Base-by-base conservation (phyloP, 495 filamentous ascomycete species). In the Aspergillus asperescens region DNA sequence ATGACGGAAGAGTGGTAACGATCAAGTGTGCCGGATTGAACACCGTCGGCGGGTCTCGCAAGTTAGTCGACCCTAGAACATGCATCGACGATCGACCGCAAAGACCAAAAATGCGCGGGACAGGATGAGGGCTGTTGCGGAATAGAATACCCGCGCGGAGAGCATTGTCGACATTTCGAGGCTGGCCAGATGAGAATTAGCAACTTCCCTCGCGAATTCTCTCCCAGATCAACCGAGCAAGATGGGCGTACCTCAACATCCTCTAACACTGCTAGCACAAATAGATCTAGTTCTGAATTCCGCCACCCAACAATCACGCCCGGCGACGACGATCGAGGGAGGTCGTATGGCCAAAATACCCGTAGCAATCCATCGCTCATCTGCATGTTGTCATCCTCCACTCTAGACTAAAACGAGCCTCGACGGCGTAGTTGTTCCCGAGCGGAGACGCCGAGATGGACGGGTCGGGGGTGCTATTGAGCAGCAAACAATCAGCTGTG, bases 311-410 rank as follows among this genome's bases (percentile, higher is more conserved):
- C 87, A 52, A 99, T 82, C 39, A 94, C 86, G 7, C 94, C 94
- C 28, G 86, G 79, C 18, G 77, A 72, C 46, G 82, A 83, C 19
- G 79, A 85, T 63, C 84, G 81, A 20, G 84, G 76, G 31, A 88
- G 82, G 74, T 97, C 90, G 54, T 86, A 85, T 55, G 93, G 93
- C 93, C 93, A 99, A 71, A 99, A 97, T 74, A 99, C 82, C 69
- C 93, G 87, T 82, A 97, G 86, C 77, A 97, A 75, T 59, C 88
- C 88, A 89, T 95, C 87, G 55, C 75, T 72, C 72, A 75, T 77
- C 67, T 82, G 74, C 81, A 88, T 95, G 75, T 80, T 90, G 85
- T 82, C 86, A 89, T 91, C 84, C 81, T 84, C 76, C 75, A 72
- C 63, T 59, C 49, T 55, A 56, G 55, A 35, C 77, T 81, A 98